These are phyloP conservation scores for Tuber calosporum DNA, from an alignment of 495 filamentous ascomycete genomes.

Conservation along the genomic window DNA sequence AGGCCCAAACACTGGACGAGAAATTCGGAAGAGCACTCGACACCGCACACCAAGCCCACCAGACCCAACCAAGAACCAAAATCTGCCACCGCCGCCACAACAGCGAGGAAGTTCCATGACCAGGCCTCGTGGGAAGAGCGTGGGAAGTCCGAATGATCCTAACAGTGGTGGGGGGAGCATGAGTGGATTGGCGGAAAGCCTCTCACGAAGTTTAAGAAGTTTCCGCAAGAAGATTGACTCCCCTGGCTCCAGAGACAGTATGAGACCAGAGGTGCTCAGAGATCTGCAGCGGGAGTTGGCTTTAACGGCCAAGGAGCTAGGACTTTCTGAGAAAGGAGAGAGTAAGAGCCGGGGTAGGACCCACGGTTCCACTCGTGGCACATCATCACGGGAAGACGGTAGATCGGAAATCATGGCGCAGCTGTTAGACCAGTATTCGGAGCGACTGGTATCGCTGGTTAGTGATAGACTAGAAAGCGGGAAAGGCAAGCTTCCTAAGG, in stretches of 20 bases:
- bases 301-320: conserved; percentile 63
- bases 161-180: conserved; percentile 20
- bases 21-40: conserved; percentile 35
- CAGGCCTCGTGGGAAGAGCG: conserved; percentile 35
- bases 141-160: conserved; percentile 25
- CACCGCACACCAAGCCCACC: conserved; percentile 49
- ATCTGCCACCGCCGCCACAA: conserved; percentile 17
- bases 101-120: conserved; percentile 31
- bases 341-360: conserved; percentile 55
- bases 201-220: conserved; percentile 52
- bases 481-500: conserved; percentile 26
- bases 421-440: conserved; percentile 64
- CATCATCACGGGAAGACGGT: conserved; percentile 58
- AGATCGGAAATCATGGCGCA: conserved; percentile 56
- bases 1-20: conserved; percentile 34
- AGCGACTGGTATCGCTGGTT: conserved; percentile 60
- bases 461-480: conserved; percentile 55
- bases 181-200: conserved; percentile 37
- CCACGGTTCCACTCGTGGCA: conserved; percentile 71
- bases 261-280: conserved; percentile 58
- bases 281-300: conserved; percentile 75
- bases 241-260: conserved; percentile 51
- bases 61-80: conserved; percentile 19
- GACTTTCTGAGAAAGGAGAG: conserved; percentile 43
- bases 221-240: conserved; percentile 70